phyloP scores from a whole-genome alignment of 495 filamentous ascomycete species.

The Penicillium maclennaniae region DNA sequence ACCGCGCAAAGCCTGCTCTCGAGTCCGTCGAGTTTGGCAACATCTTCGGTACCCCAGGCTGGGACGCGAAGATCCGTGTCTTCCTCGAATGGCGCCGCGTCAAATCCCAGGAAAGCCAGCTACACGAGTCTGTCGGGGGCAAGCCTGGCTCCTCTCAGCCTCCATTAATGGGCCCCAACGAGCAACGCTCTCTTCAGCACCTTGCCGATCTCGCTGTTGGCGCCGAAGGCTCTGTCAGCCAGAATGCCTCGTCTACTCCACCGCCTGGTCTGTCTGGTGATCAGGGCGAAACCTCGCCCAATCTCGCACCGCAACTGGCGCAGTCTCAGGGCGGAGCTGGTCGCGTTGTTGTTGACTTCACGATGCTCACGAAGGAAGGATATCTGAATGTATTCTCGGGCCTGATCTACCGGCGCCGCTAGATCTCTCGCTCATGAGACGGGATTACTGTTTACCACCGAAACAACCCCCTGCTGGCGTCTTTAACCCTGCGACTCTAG shows the following conservation, averaged over 20 bases:
- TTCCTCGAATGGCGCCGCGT: conserved; percentile 44
- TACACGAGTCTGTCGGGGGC: conserved; percentile 30
- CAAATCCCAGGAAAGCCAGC: conserved; percentile 39
- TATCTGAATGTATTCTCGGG: conserved; percentile 47
- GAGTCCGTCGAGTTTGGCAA: conserved; percentile 32
- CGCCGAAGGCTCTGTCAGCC: conserved; percentile 40
- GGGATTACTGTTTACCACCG: not conserved
- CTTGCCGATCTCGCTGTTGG: conserved; percentile 61
- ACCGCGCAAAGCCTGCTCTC: conserved; percentile 27
- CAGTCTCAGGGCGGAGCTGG: conserved; percentile 25
- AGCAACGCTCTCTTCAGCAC: conserved; percentile 55
- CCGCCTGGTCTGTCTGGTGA: conserved; percentile 33
- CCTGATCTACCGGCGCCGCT: conserved; percentile 39
- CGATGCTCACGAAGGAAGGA: conserved; percentile 42
- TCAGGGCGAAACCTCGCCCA: conserved; percentile 28
- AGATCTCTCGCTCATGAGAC: not conserved
- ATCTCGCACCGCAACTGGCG: conserved; percentile 27
- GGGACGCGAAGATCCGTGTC: conserved; percentile 46
- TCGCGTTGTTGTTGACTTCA: conserved; percentile 42
- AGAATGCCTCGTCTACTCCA: conserved; percentile 29
- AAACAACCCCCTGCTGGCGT: not conserved
- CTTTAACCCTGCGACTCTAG: not conserved
- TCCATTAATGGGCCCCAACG: conserved; percentile 43
- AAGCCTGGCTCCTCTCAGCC: conserved; percentile 23
- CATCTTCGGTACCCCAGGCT: conserved; percentile 39